Evolutionary conservation across 2,329 filamentous ascomycete genomes (phyloP).

Genomic region (Lanzia echinophila): DNA sequence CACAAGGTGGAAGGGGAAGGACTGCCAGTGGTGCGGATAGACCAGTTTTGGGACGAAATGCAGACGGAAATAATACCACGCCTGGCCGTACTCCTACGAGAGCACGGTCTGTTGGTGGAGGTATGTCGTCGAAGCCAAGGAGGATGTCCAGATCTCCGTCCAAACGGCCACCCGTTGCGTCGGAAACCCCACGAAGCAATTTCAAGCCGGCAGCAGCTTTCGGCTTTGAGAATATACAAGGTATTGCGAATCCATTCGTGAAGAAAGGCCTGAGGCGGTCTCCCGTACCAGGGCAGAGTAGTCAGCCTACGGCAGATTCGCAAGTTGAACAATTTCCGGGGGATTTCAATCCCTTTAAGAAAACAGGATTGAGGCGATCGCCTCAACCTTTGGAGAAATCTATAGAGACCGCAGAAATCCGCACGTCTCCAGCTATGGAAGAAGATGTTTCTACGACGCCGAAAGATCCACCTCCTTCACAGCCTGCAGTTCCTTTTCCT

Average conservation of each 20-base stretch:
- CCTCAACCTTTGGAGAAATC: slow-evolving; percentile 3
- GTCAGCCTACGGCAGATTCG: neutral
- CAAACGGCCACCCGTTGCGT: slow-evolving; percentile 12
- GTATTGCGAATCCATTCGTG: slow-evolving; percentile 23
- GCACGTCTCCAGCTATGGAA: neutral
- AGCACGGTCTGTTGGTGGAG: slow-evolving; percentile 16
- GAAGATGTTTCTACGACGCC: slow-evolving; percentile 8
- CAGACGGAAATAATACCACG: slow-evolving; percentile 1
- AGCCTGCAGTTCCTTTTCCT: neutral
- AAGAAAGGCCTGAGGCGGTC: slow-evolving; percentile 27
- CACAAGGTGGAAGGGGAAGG: slow-evolving; percentile 12
- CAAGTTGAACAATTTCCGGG: slow-evolving; percentile 7
- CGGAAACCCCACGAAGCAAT: slow-evolving; percentile 8
- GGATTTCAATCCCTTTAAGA: slow-evolving; percentile 13
- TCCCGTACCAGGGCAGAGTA: slow-evolving; percentile 10
- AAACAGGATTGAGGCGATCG: slow-evolving; percentile 15
- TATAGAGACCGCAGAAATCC: neutral
- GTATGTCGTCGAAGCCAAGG: slow-evolving; percentile 24
- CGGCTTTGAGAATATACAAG: slow-evolving; percentile 4
- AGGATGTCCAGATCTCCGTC: slow-evolving; percentile 24
- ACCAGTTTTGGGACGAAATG: neutral
- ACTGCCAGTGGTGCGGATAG: slow-evolving; percentile 15
- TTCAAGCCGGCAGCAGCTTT: slow-evolving; percentile 4
- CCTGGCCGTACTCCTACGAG: slow-evolving; percentile 11
- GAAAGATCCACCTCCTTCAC: slow-evolving; percentile 12